phyloP scores from a whole-genome alignment of 495 filamentous ascomycete genomes.

The Aspergillus saccharolyticus region DNA sequence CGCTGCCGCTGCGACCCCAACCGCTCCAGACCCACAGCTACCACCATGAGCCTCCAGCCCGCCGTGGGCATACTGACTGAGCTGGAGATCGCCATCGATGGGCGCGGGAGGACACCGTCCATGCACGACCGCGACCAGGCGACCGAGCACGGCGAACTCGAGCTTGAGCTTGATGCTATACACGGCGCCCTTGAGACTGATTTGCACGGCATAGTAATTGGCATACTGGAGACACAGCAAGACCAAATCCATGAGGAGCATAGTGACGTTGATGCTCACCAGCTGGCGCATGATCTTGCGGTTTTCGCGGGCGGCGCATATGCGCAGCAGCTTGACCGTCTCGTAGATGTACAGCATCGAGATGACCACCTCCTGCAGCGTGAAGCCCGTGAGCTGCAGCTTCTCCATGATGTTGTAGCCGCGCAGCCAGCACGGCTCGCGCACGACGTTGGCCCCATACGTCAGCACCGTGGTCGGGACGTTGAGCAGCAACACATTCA shows the following conservation, averaged over 20 bases:
- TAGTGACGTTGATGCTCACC: constrained; percentile 49
- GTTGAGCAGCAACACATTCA: constrained; percentile 43
- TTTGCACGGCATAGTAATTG: constrained; percentile 50
- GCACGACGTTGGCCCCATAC: constrained; percentile 40
- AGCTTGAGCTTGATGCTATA: constrained; percentile 64
- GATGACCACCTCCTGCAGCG: constrained; percentile 52
- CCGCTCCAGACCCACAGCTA: background rate
- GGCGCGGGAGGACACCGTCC: constrained; percentile 24
- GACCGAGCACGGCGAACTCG: constrained; percentile 57
- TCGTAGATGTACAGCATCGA: constrained; percentile 55
- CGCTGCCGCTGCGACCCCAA: background rate
- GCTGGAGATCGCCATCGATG: constrained; percentile 14
- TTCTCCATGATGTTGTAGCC: constrained; percentile 54
- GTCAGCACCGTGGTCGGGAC: constrained; percentile 48
- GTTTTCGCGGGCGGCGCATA: constrained; percentile 38
- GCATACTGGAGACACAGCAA: constrained; percentile 48
- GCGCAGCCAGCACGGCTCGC: constrained; percentile 28
- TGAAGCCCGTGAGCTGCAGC: constrained; percentile 52
- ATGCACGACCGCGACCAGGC: constrained; percentile 40
- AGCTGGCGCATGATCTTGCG: constrained; percentile 50
- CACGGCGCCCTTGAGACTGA: constrained; percentile 50
- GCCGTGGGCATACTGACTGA: constrained; percentile 20
- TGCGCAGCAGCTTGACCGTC: constrained; percentile 46
- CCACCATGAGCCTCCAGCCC: constrained; percentile 10
- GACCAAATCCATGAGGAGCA: constrained; percentile 47